Base-by-base conservation (phyloP, 352 stramenopile genomes). In the Phytopythium sindhum region DNA sequence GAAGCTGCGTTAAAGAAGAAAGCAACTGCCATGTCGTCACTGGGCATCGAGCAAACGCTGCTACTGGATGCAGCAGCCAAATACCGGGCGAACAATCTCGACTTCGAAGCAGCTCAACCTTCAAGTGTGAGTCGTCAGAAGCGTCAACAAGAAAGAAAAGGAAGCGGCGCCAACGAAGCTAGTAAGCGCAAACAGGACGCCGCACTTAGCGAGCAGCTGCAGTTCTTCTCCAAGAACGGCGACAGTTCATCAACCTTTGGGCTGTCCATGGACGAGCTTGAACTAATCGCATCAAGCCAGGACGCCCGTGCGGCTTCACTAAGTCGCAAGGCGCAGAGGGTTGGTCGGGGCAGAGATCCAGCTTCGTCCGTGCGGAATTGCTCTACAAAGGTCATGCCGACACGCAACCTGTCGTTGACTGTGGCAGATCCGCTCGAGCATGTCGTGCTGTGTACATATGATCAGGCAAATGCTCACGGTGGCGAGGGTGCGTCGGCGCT, bases 381-480 rank as follows among this genome's bases (percentile, higher is more conserved):
- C n/a, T 31, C 45, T 4, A 9, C 45, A 7, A 19, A 15, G 19
- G 26, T 15, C 17, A 29, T 6, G 17, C 42, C 54, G 0, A 84
- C 80, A 12, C n/a, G 63, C 2, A 75, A 74, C 33, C 53, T 90
- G 48, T 78, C 71, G 26, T 60, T 93, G 21, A 72, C 84, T 66
- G 56, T 88, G 12, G 69, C 88, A 12, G 74, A 81, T 24, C 79
- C 73, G 0, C 37, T 65, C 44, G 70, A 83, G 21, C 82, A 87
- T 17, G 68, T 95, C 17, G 73, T 95, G 26, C 31, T 96, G 12
- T 91, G 78, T 61, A 94, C 88, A 28, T 95, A 95, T 61, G 81
- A 85, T 15, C 85, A 96, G 67, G 86, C 87, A 28, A 74, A 73
- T 26, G 63, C 85, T 35, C 80, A 90, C 52, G 74, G 78, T 11